Conservation (phyloP, 73 alveolate species). For the Tetrahymena thermophila region DNA sequence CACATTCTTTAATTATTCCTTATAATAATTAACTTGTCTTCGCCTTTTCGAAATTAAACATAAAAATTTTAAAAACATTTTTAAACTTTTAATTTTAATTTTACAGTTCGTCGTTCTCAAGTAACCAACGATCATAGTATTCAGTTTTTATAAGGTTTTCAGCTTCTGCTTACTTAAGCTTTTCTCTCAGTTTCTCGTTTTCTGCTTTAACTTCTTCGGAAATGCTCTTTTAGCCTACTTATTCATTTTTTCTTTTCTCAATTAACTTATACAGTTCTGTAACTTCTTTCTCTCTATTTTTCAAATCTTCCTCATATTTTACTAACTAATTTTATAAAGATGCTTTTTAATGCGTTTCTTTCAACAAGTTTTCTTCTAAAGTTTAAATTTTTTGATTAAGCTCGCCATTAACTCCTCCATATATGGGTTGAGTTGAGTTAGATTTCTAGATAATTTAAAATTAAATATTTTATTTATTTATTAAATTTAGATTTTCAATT, state of each 20-base stretch:
- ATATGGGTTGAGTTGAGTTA: not conserved
- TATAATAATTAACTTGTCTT: not conserved
- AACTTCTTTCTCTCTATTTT: not conserved
- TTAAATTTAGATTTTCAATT: not conserved
- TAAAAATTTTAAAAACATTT: too few species aligned
- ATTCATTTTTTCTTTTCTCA: not conserved
- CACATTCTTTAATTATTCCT: not conserved
- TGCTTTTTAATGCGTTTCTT: not conserved
- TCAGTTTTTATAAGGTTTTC: not conserved
- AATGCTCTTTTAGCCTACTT: not conserved
- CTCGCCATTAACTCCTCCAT: not conserved
- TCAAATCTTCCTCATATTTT: not conserved
- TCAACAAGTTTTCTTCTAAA: not conserved
- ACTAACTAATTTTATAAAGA: not conserved
- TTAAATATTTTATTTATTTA: not conserved
- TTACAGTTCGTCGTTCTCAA: not conserved
- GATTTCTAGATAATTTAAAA: not conserved
- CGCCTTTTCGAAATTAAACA: not conserved
- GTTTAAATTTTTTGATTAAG: not conserved
- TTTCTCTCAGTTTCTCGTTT: not conserved
- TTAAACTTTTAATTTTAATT: too few species aligned
- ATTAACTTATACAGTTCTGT: not conserved
- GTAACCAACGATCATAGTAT: not conserved
- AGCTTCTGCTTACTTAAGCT: not conserved
- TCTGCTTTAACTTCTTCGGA: not conserved